Evolutionary conservation across 2,329 filamentous ascomycete genomes (phyloP), one percentile per base, ranked within the genome.

Genomic region (Sporothrix mexicana): DNA sequence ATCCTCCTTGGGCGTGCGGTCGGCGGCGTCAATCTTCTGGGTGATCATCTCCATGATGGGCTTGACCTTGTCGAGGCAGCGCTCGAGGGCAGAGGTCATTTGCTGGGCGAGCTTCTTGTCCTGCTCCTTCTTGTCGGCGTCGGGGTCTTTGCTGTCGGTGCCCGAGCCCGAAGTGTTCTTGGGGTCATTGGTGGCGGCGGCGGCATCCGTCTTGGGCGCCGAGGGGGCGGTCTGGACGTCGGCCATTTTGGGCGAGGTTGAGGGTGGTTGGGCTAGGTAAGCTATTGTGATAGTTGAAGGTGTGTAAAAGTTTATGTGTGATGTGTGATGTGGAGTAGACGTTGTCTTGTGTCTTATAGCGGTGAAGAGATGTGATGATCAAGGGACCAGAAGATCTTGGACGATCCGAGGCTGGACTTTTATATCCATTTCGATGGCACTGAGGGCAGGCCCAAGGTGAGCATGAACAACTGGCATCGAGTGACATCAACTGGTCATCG

Each of bases 31-130:
- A 7, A 66, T 66, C 15, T 66, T 66, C n/a, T 66, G 25, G 4
- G 89, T 92, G 81, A 97, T 97, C 84, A 94, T 88, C 83, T 93
- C 94, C 85, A 93, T 92, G 79, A 97, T 90, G 10, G 94, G 94
- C 76, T 92, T 90, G 79, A 97, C 89, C 80, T 91, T 92, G 78
- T 97, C 93, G 7, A 97, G 86, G 15, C 93, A 93, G 80, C 95
- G 90, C 78, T 91, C 88, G 77, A 97, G 89, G 77, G 92, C 91
- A 72, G 82, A 84, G 13, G 87, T 85, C 85, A 97, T 94, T 83
- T 93, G 91, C 74, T 88, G 86, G 0, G 94, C 94, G 51, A 97
- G 87, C 83, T 97, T 89, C 76, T 86, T 86, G 80, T 97, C 93
- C 74, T 91, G 85, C 80, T 88, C 89, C 7, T 66, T 66, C 41